Conservation (phyloP, 169 alveolate species). For the Theileria orientalis region DNA sequence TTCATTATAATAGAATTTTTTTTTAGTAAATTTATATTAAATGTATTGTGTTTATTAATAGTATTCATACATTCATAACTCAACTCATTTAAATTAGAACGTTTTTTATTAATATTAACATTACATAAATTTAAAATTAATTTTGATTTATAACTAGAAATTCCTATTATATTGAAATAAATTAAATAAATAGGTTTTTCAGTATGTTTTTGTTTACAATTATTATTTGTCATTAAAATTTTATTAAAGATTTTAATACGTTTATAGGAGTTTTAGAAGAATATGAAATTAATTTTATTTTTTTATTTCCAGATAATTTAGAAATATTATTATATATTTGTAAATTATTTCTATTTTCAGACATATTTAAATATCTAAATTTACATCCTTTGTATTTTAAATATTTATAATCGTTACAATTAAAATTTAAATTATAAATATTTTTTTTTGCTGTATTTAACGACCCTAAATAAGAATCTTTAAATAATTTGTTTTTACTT, state of each 20-base stretch:
- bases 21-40: constrained; percentile 25
- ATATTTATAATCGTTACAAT: constrained; percentile 16
- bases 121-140: not conserved
- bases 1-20: constrained; percentile 5
- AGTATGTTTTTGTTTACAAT: constrained; percentile 7
- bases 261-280: not conserved
- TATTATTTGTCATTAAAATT: constrained; percentile 14
- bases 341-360: constrained; percentile 23
- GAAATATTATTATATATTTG: constrained; percentile 28
- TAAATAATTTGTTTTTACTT: constrained; percentile 15
- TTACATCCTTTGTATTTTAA: constrained; percentile 34
- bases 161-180: constrained; percentile 8
- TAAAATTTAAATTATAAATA: constrained; percentile 38
- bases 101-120: not conserved
- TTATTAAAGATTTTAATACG: constrained; percentile 18
- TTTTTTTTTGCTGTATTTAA: constrained; percentile 6
- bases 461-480: constrained; percentile 6
- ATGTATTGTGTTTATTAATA: constrained; percentile 4
- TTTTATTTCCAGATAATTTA: constrained; percentile 13
- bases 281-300: constrained; percentile 24
- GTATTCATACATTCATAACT: not conserved
- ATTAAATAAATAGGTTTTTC: not conserved
- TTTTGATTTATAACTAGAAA: constrained; percentile 8
- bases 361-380: constrained; percentile 11
- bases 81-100: not conserved